Percentiles rank a stretch among this genome's conserved stretches.
These are phyloP conservation scores for Termitomyces sp. DNA, from an alignment of 768 basidiomycete genomes.

Conservation along the genomic window DNA sequence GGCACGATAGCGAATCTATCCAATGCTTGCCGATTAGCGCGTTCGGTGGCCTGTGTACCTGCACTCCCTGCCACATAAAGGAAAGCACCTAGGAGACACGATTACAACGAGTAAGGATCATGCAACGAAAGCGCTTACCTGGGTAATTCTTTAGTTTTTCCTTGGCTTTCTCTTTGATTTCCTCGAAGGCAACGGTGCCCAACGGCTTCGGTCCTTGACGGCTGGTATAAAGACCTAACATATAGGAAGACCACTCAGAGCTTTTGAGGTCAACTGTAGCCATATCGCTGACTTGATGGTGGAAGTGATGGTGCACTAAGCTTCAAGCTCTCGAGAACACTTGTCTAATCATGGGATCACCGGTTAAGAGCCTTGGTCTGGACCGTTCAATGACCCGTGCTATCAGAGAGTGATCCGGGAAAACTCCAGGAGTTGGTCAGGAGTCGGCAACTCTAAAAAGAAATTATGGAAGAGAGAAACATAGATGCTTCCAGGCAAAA, in stretches of 20 bases:
- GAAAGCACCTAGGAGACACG: conserved; percentile 47
- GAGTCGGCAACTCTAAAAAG: no score
- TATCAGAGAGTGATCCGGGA: not conserved
- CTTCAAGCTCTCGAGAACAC: not conserved
- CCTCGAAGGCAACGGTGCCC: conserved; percentile 58
- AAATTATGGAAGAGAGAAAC: no score
- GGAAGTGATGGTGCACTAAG: not conserved
- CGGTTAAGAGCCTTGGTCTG: no score
- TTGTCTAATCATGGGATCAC: not conserved
- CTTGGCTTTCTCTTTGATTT: conserved; percentile 64
- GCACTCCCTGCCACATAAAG: conserved; percentile 78
- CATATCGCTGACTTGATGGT: not conserved
- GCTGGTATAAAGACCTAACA: conserved; percentile 34
- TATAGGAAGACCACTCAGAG: conserved; percentile 36
- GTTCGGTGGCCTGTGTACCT: conserved; percentile 64
- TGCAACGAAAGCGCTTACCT: conserved; percentile 30
- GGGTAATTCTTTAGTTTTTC: conserved; percentile 56
- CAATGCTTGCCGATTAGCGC: conserved; percentile 61
- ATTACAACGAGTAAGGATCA: not conserved
- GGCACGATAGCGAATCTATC: conserved; percentile 75
- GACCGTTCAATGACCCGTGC: not conserved
- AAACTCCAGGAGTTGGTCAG: no score
- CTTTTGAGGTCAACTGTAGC: not conserved
- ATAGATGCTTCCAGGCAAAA: no score
- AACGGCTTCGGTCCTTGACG: conserved; percentile 40